phyloP scores from a whole-genome alignment of 768 basidiomycete genomes.

The Auriscalpium vulgare region DNA sequence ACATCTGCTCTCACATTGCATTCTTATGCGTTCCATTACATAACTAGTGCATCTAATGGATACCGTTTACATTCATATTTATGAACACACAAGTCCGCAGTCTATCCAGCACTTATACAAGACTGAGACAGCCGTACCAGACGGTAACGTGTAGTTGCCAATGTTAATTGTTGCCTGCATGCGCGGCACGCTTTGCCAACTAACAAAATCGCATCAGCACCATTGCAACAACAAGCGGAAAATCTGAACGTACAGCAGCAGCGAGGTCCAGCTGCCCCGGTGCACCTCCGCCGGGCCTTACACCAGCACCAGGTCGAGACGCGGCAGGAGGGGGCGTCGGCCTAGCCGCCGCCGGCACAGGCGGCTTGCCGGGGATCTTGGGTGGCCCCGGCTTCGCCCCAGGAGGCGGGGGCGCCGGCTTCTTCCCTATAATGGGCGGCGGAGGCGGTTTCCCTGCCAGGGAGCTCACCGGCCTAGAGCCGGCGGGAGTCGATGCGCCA shows the following conservation, averaged over 20 bases:
- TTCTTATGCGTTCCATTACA: not conserved
- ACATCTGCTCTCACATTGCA: not conserved
- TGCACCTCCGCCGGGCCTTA: conserved; percentile 33
- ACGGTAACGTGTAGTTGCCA: not conserved
- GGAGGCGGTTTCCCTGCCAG: conserved; percentile 41
- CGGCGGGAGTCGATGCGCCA: conserved; percentile 30
- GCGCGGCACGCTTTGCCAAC: conserved; percentile 54
- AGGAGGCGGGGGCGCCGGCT: conserved; percentile 46
- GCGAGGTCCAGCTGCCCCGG: conserved; percentile 72
- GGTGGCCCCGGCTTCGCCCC: conserved; percentile 45
- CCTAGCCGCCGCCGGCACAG: conserved; percentile 50
- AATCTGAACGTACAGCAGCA: conserved; percentile 55
- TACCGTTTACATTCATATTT: not conserved
- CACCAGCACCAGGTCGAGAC: conserved; percentile 29
- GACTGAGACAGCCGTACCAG: not conserved
- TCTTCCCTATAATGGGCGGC: conserved; percentile 58
- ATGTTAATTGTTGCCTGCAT: conserved; percentile 26
- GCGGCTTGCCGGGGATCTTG: conserved; percentile 50
- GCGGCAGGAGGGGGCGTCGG: conserved; percentile 32
- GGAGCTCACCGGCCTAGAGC: conserved; percentile 45
- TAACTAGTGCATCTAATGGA: not conserved
- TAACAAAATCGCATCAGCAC: conserved; percentile 1
- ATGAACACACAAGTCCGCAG: not conserved
- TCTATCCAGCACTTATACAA: not conserved
- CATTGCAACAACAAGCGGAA: conserved; percentile 2